Evolutionary conservation across 2,329 filamentous ascomycete genomes (phyloP).

Genomic region (Calonectria hawksworthii): DNA sequence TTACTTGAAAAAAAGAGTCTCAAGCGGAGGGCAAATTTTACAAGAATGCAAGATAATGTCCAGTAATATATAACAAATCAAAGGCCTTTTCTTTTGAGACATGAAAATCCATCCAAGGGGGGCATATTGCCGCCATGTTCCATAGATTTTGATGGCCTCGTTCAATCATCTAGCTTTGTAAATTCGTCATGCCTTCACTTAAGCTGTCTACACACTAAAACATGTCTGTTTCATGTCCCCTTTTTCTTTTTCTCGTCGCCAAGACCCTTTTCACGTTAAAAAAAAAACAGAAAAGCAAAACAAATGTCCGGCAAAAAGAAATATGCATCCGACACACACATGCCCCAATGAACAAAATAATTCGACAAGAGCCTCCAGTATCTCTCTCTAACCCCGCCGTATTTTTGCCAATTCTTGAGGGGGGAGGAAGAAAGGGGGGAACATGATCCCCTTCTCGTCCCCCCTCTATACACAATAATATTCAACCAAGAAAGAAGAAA

Average conservation of each 20-base stretch:
- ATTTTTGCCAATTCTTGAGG: constrained; percentile 14
- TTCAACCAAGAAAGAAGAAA: background rate
- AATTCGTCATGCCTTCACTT: constrained; percentile 10
- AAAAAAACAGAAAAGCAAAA: background rate
- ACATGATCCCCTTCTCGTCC: background rate
- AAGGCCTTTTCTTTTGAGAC: background rate
- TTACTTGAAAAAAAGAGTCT: background rate
- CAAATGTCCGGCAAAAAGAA: background rate
- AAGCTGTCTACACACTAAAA: constrained; percentile 20
- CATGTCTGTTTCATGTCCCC: constrained; percentile 39
- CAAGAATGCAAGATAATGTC: background rate
- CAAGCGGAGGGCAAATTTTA: background rate
- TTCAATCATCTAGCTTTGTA: constrained; percentile 26
- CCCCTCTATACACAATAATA: background rate
- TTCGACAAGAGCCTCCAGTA: constrained; percentile 25
- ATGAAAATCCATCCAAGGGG: background rate
- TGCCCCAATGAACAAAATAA: constrained; percentile 17
- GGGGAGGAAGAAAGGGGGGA: background rate
- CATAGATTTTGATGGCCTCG: constrained; percentile 30
- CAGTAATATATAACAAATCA: background rate
- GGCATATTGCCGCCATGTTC: constrained; percentile 12
- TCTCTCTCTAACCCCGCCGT: constrained; percentile 19
- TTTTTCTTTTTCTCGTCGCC: constrained; percentile 8
- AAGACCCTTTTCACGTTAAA: constrained; percentile 17
- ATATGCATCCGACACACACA: constrained; percentile 15